Base-by-base conservation (phyloP, 2,329 filamentous ascomycete genomes). In the Tolypocladium paradoxum region DNA sequence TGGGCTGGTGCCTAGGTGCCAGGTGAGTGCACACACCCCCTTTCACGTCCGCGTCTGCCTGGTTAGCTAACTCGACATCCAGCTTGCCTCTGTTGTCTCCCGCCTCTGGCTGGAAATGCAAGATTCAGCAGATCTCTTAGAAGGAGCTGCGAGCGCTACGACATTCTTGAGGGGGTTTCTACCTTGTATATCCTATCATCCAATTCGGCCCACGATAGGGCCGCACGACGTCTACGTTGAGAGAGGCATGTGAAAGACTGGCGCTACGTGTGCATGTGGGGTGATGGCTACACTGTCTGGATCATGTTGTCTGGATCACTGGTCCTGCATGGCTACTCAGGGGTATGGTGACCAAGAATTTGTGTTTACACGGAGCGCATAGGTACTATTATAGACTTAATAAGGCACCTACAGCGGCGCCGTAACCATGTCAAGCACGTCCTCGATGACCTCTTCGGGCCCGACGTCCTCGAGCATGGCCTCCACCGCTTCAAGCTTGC, bases 1-100 rank as follows among this genome's bases (percentile, higher is more conserved):
- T 99, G 63, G 93, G 93, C 38, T 99, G 93, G 93, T 97, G 92
- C 74, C 77, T 99, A 65, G 93, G 93, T 70, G 93, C 93, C 59
- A 96, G 90, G 89, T 93, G 76, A 74, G 85, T 65, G 27, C 29
- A n/a, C 36, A 46, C 48, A 52, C 24, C n/a, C 7, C 47, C 43
- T 45, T 34, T 7, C 24, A 51, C 24, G 27, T 43, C 31, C 6
- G 22, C 24, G 18, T 31, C 31, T 49, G 27, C 12, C 43, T 53
- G 3, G 20, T 43, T 47, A 48, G 40, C 62, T 63, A 55, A 65
- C 52, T 34, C 22, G 2, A 34, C 40, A 27, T 38, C 51, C 52
- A 95, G 90, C 79, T 76, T 96, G 62, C 92, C 91, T 36, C 78
- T 96, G 45, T 76, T 96, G 55, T 84, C 83, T 60, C 79, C 89